Base-by-base conservation (phyloP, 768 basidiomycete species). In the Mycena belliarum region DNA sequence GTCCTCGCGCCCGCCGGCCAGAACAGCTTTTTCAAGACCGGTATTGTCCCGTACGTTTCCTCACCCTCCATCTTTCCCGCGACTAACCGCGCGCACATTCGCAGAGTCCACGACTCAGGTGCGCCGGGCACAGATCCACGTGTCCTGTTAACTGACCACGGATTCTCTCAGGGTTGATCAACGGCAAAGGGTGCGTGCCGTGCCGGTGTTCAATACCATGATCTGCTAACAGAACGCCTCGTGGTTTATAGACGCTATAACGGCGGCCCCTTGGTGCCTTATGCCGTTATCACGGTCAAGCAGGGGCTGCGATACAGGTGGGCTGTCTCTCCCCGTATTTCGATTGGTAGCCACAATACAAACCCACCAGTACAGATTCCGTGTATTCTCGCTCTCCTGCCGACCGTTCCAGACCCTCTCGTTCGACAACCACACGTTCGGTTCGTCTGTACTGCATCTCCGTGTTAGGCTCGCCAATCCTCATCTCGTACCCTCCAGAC, bases 311-410 rank as follows among this genome's bases (percentile, higher is more conserved):
- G 82, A n/a, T 84, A 83, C 65, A 73, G 83, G 78, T 37, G 71
- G 7, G 57, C 25, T n/a, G n/a, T n/a, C 29, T 32, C 29, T 32
- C 6, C 14, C 14, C 14, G 14, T 32, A 32, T 32, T 14, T 32
- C 29, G 29, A 32, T n/a, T n/a, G 29, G 29, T 14, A 32, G 29
- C 29, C 29, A 14, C 29, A 14, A 16, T 15, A 37, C 16, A 35
- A 3, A n/a, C 16, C 32, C 6, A 12, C n/a, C 38, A 26, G 6
- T 20, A 57, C 28, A 81, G 61, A 33, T 77, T 84, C 65, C 82
- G 82, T 15, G 33, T 84, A 18, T 65, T 85, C 59, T 67, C 70
- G 33, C 73, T 74, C 24, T 73, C 81, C n/a, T 84, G 84, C 63
- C 71, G 76, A 14, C 76, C 77, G 0, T 73, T 70, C 65, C 74